Base-by-base conservation (phyloP, 2,329 filamentous ascomycete species). In the Colletotrichum musae region DNA sequence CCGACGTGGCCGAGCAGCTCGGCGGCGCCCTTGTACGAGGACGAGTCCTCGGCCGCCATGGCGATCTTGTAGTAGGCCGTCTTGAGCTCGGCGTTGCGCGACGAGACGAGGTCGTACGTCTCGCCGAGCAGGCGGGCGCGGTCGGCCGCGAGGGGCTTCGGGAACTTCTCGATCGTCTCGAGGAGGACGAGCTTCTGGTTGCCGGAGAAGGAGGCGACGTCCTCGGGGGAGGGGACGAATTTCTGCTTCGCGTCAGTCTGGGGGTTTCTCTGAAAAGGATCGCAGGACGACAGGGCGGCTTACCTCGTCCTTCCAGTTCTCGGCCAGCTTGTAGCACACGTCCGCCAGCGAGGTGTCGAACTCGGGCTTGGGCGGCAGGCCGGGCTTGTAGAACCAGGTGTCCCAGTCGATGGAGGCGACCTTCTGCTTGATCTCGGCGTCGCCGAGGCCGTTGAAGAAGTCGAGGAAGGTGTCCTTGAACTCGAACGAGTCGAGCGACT, bases 131-230 rank as follows among this genome's bases (percentile, higher is more conserved):
- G 81, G 75, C 91, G 89, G 26, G 93, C 90, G 68, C 92, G 88
- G 39, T 90, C 85, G 0, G 88, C 80, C 0, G 85, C 87, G 13
- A 98, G 85, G 0, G 91, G 86, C 2, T 86, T 84, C 4, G 87
- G 83, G 74, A 93, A 92, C 58, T 88, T 84, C 73, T 96, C 91
- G 13, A 98, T 82, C 58, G 88, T 87, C 76, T 97, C 94, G 58
- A 99, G 88, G 82, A 99, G 97, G 53, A 98, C 94, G 60, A 98
- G 91, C 72, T 93, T 90, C 79, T 99, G 96, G 80, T 97, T 97
- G 15, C 93, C 93, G 2, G 89, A 91, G 85, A 95, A 94, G 36
- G 86, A 85, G 53, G 89, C 82, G 24, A 97, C 88, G 75, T 99
- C 95, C 10, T 86, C 84, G 15, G 86, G 75, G 24, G 81, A 85